Base-by-base conservation (phyloP, 768 basidiomycete genomes). In the Candolleomyces eurysporus region DNA sequence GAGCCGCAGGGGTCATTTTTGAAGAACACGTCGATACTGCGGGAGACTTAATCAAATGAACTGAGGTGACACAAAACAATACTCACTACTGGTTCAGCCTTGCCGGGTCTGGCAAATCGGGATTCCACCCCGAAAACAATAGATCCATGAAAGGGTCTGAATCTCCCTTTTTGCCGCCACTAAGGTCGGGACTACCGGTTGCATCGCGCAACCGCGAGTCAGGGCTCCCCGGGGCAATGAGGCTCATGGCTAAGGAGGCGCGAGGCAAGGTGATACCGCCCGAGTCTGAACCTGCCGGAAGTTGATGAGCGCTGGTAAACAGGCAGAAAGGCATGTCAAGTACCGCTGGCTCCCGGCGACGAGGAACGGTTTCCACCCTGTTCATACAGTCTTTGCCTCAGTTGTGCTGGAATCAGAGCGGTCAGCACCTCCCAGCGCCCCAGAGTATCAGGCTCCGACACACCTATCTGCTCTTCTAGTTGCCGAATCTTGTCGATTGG, bases 1-100 rank as follows among this genome's bases (percentile, higher is more conserved):
- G 93, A 89, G 50, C 91, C 87, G 68, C 92, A 93, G 48, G 94
- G 93, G 71, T 95, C 93, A 67, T 88, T 89, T 69, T 85, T 85
- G 74, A 96, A 97, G 75, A 94, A 97, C 11, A 90, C 79, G 40
- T 94, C 91, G 68, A 96, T 84, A 63, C 92, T 94, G 66, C 14
- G 62, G 53, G 50, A 45, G 60, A 45, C 61, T 62, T 36, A 66
- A 64, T 19, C 63, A 57, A 39, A 55, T 52, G 54, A 55, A 48
- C 36, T 22, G 14, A 57, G 49, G n/a, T 21, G 21, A 16, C 68
- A 14, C 58, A 17, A 52, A 39, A 60, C 58, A 55, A 19, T n/a
- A 78, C 87, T 61, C 65, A 93, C 91, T 90, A 91, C 72, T 91
- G 90, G 65, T 86, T 83, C 32, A 94, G 78, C 16, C 85, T 80